A percentile compares a stretch with the other conserved stretches of the same genome.
phyloP scores from a whole-genome alignment of 148 eudicot species.

The Rhododendron henanense region DNA sequence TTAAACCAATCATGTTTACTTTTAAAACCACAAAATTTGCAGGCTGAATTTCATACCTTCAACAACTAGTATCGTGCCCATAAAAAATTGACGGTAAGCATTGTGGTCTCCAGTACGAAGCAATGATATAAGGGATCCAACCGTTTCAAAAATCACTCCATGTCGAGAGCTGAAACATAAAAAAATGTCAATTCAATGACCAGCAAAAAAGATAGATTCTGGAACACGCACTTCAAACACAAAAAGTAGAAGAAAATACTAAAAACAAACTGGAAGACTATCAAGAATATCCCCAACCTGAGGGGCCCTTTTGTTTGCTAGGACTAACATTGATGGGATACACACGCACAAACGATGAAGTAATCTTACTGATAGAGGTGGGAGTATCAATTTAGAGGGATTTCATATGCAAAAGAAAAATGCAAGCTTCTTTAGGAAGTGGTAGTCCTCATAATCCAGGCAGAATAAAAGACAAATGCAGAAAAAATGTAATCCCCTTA shows the following conservation, averaged over 20 bases:
- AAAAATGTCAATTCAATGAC: slow-evolving; percentile 4
- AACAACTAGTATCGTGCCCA: slow-evolving; percentile 53
- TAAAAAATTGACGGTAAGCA: slow-evolving; percentile 72
- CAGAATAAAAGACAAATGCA: no score
- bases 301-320: background rate
- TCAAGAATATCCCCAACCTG: background rate
- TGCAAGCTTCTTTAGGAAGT: background rate
- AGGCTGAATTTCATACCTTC: slow-evolving; percentile 49
- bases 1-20: background rate
- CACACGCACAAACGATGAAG: background rate
- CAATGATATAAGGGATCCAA: slow-evolving; percentile 76
- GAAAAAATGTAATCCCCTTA: no score
- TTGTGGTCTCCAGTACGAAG: slow-evolving; percentile 79
- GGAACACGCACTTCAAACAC: background rate
- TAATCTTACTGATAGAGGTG: background rate
- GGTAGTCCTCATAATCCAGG: no score
- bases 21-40: background rate
- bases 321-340: background rate
- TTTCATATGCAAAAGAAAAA: background rate
- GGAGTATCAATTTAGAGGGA: background rate
- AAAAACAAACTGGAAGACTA: background rate
- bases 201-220: background rate
- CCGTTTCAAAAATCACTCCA: no score
- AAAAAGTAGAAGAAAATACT: background rate
- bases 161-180: slow-evolving; percentile 47